phyloP scores from a whole-genome alignment of 495 filamentous ascomycete species.

The Penicillium arizonense region DNA sequence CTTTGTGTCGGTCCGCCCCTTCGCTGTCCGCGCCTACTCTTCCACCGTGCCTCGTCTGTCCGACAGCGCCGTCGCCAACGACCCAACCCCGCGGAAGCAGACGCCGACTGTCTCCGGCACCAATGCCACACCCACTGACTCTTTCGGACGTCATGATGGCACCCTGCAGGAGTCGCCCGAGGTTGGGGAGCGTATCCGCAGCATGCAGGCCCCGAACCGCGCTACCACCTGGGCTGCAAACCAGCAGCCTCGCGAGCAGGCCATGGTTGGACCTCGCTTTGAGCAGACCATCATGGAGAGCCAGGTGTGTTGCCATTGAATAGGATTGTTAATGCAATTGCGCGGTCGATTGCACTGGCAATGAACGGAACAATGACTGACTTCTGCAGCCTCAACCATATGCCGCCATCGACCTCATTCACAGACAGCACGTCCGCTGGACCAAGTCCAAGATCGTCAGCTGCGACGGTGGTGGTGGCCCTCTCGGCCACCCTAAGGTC shows the following conservation, averaged over 20 bases:
- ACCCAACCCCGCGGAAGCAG: slow-evolving; percentile 47
- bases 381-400: slow-evolving; percentile 71
- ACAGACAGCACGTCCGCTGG: slow-evolving; percentile 93
- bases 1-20: slow-evolving; percentile 35
- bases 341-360: not conserved
- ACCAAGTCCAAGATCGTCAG: slow-evolving; percentile 74
- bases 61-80: slow-evolving; percentile 54
- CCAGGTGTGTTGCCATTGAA: slow-evolving; percentile 63
- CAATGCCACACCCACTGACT: slow-evolving; percentile 56
- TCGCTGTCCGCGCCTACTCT: slow-evolving; percentile 43
- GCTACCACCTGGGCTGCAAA: slow-evolving; percentile 73
- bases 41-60: slow-evolving; percentile 46
- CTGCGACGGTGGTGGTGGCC: slow-evolving; percentile 93
- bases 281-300: slow-evolving; percentile 91
- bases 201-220: slow-evolving; percentile 85
- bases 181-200: slow-evolving; percentile 57
- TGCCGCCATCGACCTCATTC: slow-evolving; percentile 92
- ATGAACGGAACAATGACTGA: slow-evolving; percentile 11
- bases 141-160: slow-evolving; percentile 40
- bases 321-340: not conserved
- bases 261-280: slow-evolving; percentile 91
- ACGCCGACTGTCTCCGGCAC: slow-evolving; percentile 57
- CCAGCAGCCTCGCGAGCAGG: slow-evolving; percentile 74
- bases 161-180: slow-evolving; percentile 56
- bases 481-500: slow-evolving; percentile 85